Conservation (phyloP, 441 rosid species). For the Sinapis alba region DNA sequence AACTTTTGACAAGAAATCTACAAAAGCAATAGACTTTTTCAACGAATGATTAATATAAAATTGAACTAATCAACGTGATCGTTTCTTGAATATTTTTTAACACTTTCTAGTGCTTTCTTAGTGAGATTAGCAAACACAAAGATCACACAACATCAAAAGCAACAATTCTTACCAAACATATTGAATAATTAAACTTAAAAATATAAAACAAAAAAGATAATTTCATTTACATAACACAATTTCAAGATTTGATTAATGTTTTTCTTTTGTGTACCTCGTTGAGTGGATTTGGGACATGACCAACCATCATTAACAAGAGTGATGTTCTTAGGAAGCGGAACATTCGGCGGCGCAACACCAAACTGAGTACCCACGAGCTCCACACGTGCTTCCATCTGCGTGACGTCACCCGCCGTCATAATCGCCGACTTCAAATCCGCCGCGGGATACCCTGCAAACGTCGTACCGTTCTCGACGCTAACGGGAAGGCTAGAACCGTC, state of each 20-base stretch:
- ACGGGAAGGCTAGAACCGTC: slow-evolving; percentile 76
- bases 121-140: slow-evolving; percentile 6
- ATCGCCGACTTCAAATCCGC: slow-evolving; percentile 87
- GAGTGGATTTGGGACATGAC: slow-evolving; percentile 51
- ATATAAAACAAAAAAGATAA: background rate
- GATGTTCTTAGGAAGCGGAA: slow-evolving; percentile 70
- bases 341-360: slow-evolving; percentile 60
- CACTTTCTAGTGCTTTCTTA: background rate
- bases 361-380: slow-evolving; percentile 87
- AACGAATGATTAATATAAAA: background rate
- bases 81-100: background rate
- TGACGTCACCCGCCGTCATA: slow-evolving; percentile 83
- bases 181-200: background rate
- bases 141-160: background rate
- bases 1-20: slow-evolving; percentile 12
- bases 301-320: slow-evolving; percentile 85
- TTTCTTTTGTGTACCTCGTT: slow-evolving; percentile 49
- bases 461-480: slow-evolving; percentile 73
- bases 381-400: slow-evolving; percentile 77
- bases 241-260: background rate
- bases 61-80: background rate
- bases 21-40: slow-evolving; percentile 25
- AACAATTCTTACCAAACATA: background rate
- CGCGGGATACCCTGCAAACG: slow-evolving; percentile 77
- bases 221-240: background rate